Percentiles rank a stretch among this genome's conserved stretches.
Evolutionary conservation across 148 eudicot genomes (phyloP).

Genomic region (Rhododendron griersonianum): DNA sequence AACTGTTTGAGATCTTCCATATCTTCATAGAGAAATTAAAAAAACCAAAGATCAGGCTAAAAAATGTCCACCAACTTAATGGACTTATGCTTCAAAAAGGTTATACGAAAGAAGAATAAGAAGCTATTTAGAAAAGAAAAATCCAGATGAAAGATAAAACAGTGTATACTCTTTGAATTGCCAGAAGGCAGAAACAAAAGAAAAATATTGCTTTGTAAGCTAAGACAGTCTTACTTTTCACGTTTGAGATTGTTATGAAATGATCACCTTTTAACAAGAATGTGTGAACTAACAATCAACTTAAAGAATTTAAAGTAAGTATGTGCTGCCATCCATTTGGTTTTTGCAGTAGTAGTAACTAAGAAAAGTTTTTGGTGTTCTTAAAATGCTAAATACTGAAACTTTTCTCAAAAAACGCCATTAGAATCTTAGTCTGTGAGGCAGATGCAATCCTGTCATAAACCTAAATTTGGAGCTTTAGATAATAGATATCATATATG

Average conservation of each 20-base stretch:
- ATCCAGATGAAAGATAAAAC: background rate
- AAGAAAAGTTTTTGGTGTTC: background rate
- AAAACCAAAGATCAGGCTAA: constrained; percentile 5
- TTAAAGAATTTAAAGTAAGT: background rate
- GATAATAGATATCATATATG: background rate
- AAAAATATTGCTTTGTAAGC: background rate
- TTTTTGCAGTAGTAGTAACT: background rate
- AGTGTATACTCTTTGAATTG: background rate
- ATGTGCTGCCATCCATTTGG: background rate
- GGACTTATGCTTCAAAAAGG: background rate
- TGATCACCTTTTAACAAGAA: background rate
- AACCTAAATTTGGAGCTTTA: background rate
- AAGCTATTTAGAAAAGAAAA: background rate
- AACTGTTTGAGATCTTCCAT: constrained; percentile 80
- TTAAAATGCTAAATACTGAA: background rate
- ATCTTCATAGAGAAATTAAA: constrained; percentile 35
- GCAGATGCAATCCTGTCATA: background rate
- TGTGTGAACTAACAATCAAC: background rate
- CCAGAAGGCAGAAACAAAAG: background rate
- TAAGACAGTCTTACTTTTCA: background rate
- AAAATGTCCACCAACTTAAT: background rate
- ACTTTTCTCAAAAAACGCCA: background rate
- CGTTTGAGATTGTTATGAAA: background rate
- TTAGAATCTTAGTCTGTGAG: background rate
- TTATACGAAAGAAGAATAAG: background rate